phyloP scores from a whole-genome alignment of 2,329 filamentous ascomycete species.

The Beauveria medogensis region DNA sequence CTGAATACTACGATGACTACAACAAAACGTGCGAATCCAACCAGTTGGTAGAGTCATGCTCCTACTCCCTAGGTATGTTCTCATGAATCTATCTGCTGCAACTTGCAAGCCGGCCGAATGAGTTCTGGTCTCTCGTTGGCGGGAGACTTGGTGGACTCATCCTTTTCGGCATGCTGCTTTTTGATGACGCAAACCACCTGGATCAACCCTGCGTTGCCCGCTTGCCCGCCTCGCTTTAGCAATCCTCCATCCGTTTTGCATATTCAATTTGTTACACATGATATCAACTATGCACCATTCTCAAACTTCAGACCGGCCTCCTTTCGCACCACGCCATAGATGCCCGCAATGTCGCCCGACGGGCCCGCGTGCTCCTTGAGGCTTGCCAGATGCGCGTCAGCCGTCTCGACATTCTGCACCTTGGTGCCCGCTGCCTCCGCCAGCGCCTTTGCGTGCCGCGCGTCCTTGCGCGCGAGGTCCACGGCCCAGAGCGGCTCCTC shows the following conservation, averaged over 20 bases:
- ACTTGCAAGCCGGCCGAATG: too few relatives aligned
- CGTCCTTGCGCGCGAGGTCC: conserved; percentile 76
- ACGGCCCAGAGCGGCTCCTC: conserved; percentile 77
- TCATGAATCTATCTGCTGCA: too few relatives aligned
- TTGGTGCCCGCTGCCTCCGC: conserved; percentile 54
- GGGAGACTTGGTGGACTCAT: too few relatives aligned
- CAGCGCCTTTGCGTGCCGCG: conserved; percentile 61
- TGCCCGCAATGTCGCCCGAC: conserved; percentile 69
- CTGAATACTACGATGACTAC: too few relatives aligned
- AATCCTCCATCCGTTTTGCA: not conserved
- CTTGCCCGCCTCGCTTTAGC: too few relatives aligned
- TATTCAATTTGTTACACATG: not conserved
- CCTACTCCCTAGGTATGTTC: too few relatives aligned
- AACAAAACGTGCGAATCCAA: too few relatives aligned
- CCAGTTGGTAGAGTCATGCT: too few relatives aligned
- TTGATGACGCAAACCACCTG: too few relatives aligned
- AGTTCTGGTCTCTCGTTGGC: too few relatives aligned
- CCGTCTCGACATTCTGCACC: conserved; percentile 58
- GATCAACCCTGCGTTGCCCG: too few relatives aligned
- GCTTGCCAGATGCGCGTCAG: conserved; percentile 57
- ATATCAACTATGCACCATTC: conserved; percentile 33
- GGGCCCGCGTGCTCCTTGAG: conserved; percentile 62
- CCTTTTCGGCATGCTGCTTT: too few relatives aligned
- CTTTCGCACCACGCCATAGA: conserved; percentile 73
- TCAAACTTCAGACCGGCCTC: conserved; percentile 69